Evolutionary conservation across 495 filamentous ascomycete species (phyloP).

Genomic region (Podospora pseudocomata): DNA sequence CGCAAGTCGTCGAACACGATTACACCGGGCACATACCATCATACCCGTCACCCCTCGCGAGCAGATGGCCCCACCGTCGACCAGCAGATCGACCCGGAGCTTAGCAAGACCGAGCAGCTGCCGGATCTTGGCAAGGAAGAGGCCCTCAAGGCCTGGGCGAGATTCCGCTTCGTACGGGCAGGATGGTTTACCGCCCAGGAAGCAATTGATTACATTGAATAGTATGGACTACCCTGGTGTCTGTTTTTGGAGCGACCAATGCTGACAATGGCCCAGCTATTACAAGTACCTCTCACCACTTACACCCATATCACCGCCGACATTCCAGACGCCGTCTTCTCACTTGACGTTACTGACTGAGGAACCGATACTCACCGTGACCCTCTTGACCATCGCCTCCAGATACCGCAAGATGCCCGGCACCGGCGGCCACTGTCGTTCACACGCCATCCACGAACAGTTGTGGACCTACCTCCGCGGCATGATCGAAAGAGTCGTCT

Average conservation of each 20-base stretch:
- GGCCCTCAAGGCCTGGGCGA: slow-evolving; percentile 80
- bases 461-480: slow-evolving; percentile 92
- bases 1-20: slow-evolving; percentile 24
- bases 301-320: slow-evolving; percentile 85
- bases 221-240: slow-evolving; percentile 50
- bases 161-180: slow-evolving; percentile 86
- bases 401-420: slow-evolving; percentile 74
- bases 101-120: slow-evolving; percentile 31
- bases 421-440: slow-evolving; percentile 77
- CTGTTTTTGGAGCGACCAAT: not conserved
- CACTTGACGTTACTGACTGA: slow-evolving; percentile 77
- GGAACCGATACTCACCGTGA: slow-evolving; percentile 88
- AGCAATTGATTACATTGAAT: slow-evolving; percentile 87
- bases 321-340: slow-evolving; percentile 68
- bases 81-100: slow-evolving; percentile 38
- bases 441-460: slow-evolving; percentile 88
- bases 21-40: slow-evolving; percentile 18
- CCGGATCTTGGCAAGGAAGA: slow-evolving; percentile 54
- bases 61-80: slow-evolving; percentile 22
- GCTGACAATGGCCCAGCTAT: slow-evolving; percentile 53
- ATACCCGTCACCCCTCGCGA: slow-evolving; percentile 23
- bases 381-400: slow-evolving; percentile 84
- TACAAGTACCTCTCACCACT: slow-evolving; percentile 84
- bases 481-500: slow-evolving; percentile 91
- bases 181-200: slow-evolving; percentile 96